phyloP scores from a whole-genome alignment of 768 basidiomycete genomes.

The Psilocybe sp. region DNA sequence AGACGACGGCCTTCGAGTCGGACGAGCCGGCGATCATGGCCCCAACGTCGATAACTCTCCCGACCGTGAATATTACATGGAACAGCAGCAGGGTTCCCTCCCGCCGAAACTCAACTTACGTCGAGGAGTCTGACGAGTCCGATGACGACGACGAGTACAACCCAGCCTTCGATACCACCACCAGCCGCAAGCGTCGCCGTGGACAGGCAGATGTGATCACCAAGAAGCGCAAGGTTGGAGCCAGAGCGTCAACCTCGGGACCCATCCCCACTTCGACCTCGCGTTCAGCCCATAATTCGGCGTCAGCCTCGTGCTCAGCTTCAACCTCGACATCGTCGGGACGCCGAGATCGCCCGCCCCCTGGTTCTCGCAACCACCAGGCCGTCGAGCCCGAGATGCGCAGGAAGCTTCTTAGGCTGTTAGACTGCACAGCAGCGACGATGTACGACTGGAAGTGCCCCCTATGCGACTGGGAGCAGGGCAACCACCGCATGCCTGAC shows the following conservation, averaged over 20 bases:
- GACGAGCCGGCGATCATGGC: not conserved
- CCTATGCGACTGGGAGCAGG: constrained; percentile 44
- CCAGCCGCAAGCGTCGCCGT: not conserved
- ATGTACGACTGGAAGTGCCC: constrained; percentile 39
- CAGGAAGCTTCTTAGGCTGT: constrained; percentile 18
- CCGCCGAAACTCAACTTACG: not conserved
- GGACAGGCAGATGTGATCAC: not conserved
- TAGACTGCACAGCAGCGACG: constrained; percentile 11
- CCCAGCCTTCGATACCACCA: not conserved
- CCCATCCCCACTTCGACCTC: constrained; percentile 3
- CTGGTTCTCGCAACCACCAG: constrained; percentile 47
- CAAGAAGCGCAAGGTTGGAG: not conserved
- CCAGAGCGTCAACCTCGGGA: not conserved
- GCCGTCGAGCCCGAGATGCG: constrained; percentile 19
- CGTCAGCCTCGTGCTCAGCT: not conserved
- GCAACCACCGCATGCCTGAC: constrained; percentile 52
- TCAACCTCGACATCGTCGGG: constrained; percentile 5
- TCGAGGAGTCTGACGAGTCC: not conserved
- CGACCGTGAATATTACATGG: constrained; percentile 14
- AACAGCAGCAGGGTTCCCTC: not conserved
- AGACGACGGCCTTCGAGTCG: constrained; percentile 29
- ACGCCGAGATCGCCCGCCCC: constrained; percentile 29
- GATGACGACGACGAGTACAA: not conserved
- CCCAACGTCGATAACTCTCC: constrained; percentile 30
- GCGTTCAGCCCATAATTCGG: not conserved